Conservation (phyloP, 805 yeast species). For the Saccharomycopsis oosterbeekiorum region DNA sequence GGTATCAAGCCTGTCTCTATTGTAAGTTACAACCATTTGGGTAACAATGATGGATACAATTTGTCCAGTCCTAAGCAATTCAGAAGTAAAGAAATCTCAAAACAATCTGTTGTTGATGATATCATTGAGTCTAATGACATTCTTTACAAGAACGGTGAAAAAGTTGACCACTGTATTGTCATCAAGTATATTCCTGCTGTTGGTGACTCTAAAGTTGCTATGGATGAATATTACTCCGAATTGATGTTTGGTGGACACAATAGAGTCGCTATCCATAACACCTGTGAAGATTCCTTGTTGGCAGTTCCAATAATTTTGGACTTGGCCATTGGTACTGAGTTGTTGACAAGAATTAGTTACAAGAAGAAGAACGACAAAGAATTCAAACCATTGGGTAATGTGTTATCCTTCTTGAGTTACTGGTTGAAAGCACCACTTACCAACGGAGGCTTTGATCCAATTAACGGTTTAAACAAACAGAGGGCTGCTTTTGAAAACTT, state of each 20-base stretch:
- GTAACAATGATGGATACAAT: slow-evolving; percentile 93
- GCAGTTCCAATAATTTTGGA: slow-evolving; percentile 94
- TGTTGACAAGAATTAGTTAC: slow-evolving; percentile 78
- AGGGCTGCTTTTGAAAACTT: slow-evolving; percentile 87
- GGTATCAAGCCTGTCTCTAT: slow-evolving; percentile 92
- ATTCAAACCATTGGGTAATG: slow-evolving; percentile 68
- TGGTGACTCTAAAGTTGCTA: slow-evolving; percentile 93
- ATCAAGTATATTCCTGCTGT: slow-evolving; percentile 92
- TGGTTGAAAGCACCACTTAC: slow-evolving; percentile 97
- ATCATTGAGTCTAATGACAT: slow-evolving; percentile 81
- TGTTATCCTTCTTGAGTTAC: slow-evolving; percentile 77
- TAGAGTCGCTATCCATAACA: slow-evolving; percentile 87
- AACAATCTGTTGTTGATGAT: slow-evolving; percentile 88
- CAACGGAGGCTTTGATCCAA: slow-evolving; percentile 81
- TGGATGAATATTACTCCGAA: slow-evolving; percentile 97
- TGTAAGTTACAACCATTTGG: slow-evolving; percentile 93
- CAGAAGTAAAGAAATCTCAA: slow-evolving; percentile 91
- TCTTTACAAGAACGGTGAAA: slow-evolving; percentile 67
- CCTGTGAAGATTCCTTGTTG: slow-evolving; percentile 89
- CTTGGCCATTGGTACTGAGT: slow-evolving; percentile 81
- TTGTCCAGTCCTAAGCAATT: slow-evolving; percentile 87
- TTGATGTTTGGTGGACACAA: slow-evolving; percentile 97
- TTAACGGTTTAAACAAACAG: slow-evolving; percentile 92
- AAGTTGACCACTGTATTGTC: slow-evolving; percentile 89
- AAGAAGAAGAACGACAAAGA: slow-evolving; percentile 41